Evolutionary conservation across 225 moss, liverwort and hornwort species (phyloP), one percentile per base, ranked within the genome.

Genomic region (Physcomitrellopsis africana): DNA sequence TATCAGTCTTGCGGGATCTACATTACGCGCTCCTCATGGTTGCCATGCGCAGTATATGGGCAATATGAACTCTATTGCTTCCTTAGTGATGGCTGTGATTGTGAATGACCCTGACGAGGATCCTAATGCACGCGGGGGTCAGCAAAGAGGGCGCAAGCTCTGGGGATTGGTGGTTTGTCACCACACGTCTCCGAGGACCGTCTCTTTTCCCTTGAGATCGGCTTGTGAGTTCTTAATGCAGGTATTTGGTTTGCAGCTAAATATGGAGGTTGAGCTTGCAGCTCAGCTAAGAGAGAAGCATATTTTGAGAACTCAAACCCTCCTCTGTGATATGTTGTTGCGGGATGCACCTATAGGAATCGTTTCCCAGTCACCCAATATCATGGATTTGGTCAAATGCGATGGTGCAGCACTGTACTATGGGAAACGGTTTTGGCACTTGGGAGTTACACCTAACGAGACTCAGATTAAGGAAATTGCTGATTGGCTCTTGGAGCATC

Each of bases 31-130:
- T 24, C 87, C 87, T 51, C 87, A 87, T 29, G 87, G 87, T 27
- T 87, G 87, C 79, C 87, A 87, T 65, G 87, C 87, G 69, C 87
- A 87, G 69, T 87, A 87, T 75, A 87, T 87, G 87, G 84, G 87
- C 48, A 87, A 87, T 29, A 87, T 87, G 87, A 84, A 82, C 24
- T 87, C 87, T 7, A 72, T 82, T 1, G 87, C 87, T 3, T 87
- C 87, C 5, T 51, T 87, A 79, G 87, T 75, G 22, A 87, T 82
- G 87, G 87, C 87, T 17, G 87, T 87, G 74, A 87, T 87, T 51
- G 84, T 87, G 60, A 87, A 87, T 60, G 87, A 87, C 9, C 68
- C 46, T 13, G 87, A 87, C 18, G 87, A 87, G 32, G 84, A 82
- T 11, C 63, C 41, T 23, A 75, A 45, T 61, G 67, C 68, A 12